Evolutionary conservation across 192 early-diverging fungal species (phyloP), one percentile per base, ranked within the genome.

Genomic region (Rhizoclosmatium globosum): DNA sequence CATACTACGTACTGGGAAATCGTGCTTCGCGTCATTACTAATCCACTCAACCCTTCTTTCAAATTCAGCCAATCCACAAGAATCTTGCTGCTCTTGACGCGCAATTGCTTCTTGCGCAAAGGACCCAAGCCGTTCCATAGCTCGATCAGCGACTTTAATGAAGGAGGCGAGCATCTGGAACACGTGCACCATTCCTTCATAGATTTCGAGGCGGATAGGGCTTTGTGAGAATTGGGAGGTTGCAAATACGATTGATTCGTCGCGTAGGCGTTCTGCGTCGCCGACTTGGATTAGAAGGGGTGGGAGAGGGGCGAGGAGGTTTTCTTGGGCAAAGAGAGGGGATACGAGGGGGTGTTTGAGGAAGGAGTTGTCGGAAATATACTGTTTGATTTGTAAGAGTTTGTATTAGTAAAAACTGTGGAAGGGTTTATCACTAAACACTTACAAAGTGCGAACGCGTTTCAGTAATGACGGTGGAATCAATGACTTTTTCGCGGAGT

Each of bases 231-330:
- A 85, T 3, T 38, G 56, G 31, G 41, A 9, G 39, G 47, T 31
- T 17, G 65, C 43, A 69, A 88, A 88, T 17, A 53, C 64, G 39
- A 87, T 79, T 38, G 45, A 76, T 70, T 89, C 88, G 76, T 89
- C 85, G n/a, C 85, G 82, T 15, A 89, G 72, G 38, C 83, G 77
- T 69, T 89, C 88, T 7, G 74, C 78, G 42, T 74, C 80, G 19
- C 88, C 88, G 60, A 66, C 61, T 74, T 88, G 86, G 67, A 89
- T 87, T 39, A 87, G 67, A 4, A 79, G 76, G 13, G 88, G 88
- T 3, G 78, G 78, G 13, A 88, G 42, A 2, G 82, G 85, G 7
- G 50, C 70, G 17, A n/a, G 11, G 2, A 66, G 38, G 57, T 75
- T 58, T 61, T 84, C 82, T 64, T 64, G 58, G 19, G 81, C 85